A percentile compares a stretch with the other conserved stretches of the same genome.
phyloP scores from a whole-genome alignment of 208 protist genomes.

The Wallacemonas rigidus region DNA sequence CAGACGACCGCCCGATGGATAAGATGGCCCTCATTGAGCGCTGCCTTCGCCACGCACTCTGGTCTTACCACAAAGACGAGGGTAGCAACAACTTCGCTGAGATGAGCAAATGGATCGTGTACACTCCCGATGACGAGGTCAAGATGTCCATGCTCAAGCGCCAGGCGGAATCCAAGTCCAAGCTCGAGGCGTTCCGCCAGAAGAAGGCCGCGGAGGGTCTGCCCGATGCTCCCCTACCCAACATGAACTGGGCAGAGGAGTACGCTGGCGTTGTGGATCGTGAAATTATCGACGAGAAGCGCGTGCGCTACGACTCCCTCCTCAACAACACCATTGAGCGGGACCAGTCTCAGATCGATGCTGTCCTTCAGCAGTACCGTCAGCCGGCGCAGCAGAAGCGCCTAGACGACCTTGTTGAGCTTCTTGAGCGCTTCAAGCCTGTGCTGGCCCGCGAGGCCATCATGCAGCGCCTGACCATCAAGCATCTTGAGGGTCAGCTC shows the following conservation, averaged over 20 bases:
- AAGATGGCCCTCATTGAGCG: conserved; percentile 91
- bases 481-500: conserved; percentile 92
- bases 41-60: conserved; percentile 90
- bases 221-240: conserved; percentile 61
- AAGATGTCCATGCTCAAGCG: conserved; percentile 77
- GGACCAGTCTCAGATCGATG: conserved; percentile 87
- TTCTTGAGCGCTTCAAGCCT: conserved; percentile 93
- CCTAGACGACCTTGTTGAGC: conserved; percentile 85
- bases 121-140: conserved; percentile 87
- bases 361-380: conserved; percentile 84
- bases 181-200: conserved; percentile 76
- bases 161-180: conserved; percentile 74
- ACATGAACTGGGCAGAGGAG: conserved; percentile 79
- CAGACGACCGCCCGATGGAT: conserved; percentile 90
- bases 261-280: conserved; percentile 80
- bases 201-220: conserved; percentile 62
- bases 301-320: conserved; percentile 85
- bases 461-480: conserved; percentile 92
- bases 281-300: conserved; percentile 89
- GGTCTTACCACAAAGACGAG: conserved; percentile 92
- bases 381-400: conserved; percentile 83
- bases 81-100: conserved; percentile 83
- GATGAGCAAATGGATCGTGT: conserved; percentile 91
- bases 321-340: conserved; percentile 75
- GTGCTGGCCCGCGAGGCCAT: conserved; percentile 92